Conservation (phyloP, 1,284 basidiomycete genomes). For the Ganoderma sinense region DNA sequence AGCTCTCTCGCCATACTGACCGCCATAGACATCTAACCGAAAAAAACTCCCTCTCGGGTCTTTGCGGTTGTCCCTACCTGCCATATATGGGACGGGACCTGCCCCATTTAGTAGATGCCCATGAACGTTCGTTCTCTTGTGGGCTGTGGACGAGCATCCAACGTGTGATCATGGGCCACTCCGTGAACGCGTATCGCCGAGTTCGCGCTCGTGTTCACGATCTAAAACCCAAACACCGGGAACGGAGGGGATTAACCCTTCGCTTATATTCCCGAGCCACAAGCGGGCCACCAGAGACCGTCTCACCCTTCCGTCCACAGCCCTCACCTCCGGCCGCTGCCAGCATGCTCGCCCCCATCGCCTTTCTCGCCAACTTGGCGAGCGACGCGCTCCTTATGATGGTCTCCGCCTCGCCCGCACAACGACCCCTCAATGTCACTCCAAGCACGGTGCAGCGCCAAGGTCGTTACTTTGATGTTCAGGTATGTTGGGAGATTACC, state of each 20-base stretch:
- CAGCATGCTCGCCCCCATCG: constrained; percentile 31
- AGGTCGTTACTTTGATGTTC: constrained; percentile 38
- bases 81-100: constrained; percentile 18
- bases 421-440: constrained; percentile 22
- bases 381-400: constrained; percentile 30
- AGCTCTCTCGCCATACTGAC: not conserved
- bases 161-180: constrained; percentile 17
- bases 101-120: constrained; percentile 19
- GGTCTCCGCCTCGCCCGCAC: constrained; percentile 30
- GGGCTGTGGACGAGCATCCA: constrained; percentile 18
- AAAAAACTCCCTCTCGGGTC: constrained; percentile 6
- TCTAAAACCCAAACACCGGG: not conserved
- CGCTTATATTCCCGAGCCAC: constrained; percentile 1
- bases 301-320: not conserved
- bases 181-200: not conserved
- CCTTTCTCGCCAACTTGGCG: constrained; percentile 31
- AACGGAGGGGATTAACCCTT: not conserved
- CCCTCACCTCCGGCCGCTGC: not conserved
- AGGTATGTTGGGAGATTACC: constrained; percentile 32
- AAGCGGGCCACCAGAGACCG: not conserved
- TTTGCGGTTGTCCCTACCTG: not conserved
- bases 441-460: constrained; percentile 13
- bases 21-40: not conserved
- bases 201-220: not conserved
- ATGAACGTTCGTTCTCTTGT: constrained; percentile 29